A percentile compares a stretch with the other conserved stretches of the same genome.
These are phyloP conservation scores for Breynia disticha DNA, from an alignment of 441 rosid genomes.

Conservation along the genomic window DNA sequence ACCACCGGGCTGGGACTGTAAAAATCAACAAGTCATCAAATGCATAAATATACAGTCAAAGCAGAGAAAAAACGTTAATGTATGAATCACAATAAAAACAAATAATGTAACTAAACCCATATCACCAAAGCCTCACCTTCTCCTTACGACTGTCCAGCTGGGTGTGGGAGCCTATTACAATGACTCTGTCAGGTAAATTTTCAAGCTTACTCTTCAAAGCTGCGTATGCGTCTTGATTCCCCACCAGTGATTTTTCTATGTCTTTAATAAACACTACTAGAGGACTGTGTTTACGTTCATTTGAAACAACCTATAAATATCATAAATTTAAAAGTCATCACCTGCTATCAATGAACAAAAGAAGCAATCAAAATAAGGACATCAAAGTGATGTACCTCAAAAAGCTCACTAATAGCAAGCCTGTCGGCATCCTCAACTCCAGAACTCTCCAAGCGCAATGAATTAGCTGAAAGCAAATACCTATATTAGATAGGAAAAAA, in stretches of 20 bases:
- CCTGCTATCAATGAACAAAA: constrained; percentile 1
- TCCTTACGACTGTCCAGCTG: constrained; percentile 93
- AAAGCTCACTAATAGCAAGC: constrained; percentile 77
- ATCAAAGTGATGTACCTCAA: constrained; percentile 52
- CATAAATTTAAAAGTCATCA: constrained; percentile 16
- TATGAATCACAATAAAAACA: constrained; percentile 3
- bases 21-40: constrained; percentile 9
- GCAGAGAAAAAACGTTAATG: background rate
- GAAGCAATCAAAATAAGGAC: constrained; percentile 4
- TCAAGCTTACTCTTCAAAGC: constrained; percentile 74
- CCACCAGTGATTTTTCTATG: constrained; percentile 76
- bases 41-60: background rate
- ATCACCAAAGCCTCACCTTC: constrained; percentile 40
- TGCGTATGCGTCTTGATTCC: constrained; percentile 63
- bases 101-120: constrained; percentile 4
- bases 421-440: constrained; percentile 77
- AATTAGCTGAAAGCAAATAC: constrained; percentile 43
- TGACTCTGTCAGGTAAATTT: constrained; percentile 60
- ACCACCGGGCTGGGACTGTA: constrained; percentile 94
- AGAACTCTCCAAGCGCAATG: constrained; percentile 74
- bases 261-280: constrained; percentile 85
- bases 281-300: constrained; percentile 63
- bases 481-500: constrained; percentile 3
- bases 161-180: constrained; percentile 82
- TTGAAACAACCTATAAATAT: constrained; percentile 53